phyloP scores from a whole-genome alignment of 176 grass and related monocot species.

The Oryza longistaminata region DNA sequence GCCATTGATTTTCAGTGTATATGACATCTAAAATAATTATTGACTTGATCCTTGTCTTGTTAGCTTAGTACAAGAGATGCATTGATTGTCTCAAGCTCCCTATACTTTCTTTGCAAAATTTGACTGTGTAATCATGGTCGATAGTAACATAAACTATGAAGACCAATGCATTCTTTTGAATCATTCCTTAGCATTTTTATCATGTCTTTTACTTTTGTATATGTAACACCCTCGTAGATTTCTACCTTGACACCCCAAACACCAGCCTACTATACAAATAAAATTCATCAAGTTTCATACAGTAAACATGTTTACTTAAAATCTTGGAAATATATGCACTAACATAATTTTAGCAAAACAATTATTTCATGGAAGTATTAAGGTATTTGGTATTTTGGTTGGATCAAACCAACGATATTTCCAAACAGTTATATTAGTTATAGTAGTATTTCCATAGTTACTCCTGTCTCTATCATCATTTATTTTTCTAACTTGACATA shows the following conservation, averaged over 20 bases:
- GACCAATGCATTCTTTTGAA: neutral
- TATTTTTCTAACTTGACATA: conserved; percentile 16
- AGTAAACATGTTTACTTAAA: conserved; percentile 20
- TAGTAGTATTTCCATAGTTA: conserved; percentile 5
- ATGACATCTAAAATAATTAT: conserved; percentile 16
- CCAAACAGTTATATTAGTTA: neutral
- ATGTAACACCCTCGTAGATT: neutral
- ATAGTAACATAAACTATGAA: conserved; percentile 4
- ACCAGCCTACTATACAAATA: neutral
- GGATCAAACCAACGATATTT: neutral
- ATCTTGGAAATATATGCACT: conserved; percentile 19
- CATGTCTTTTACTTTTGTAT: neutral
- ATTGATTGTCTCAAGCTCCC: conserved; percentile 7
- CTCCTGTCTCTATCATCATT: conserved; percentile 16
- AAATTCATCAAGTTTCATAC: neutral
- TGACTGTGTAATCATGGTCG: neutral
- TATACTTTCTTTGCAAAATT: conserved; percentile 4
- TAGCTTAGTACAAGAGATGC: neutral
- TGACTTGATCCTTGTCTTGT: neutral
- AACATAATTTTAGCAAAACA: conserved; percentile 5
- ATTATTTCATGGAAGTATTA: conserved; percentile 24
- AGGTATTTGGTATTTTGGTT: neutral
- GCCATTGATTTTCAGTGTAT: neutral
- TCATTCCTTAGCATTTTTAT: neutral
- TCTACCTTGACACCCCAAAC: conserved; percentile 9